These are phyloP conservation scores for Ophiostoma piceae DNA, from an alignment of 2,329 filamentous ascomycete species.

Conservation along the genomic window DNA sequence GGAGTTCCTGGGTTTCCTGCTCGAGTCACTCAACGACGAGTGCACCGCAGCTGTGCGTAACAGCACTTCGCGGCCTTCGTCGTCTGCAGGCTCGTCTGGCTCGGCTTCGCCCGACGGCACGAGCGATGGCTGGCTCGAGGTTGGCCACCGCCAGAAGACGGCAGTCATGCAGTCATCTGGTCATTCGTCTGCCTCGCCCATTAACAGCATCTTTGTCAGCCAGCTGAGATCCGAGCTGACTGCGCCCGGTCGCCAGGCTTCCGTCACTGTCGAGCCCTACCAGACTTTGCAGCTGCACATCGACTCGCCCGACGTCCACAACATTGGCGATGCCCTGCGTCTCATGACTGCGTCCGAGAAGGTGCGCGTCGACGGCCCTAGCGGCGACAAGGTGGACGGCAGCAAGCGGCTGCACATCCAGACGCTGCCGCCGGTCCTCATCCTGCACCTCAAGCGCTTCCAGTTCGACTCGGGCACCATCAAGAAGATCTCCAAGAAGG, in stretches of 20 bases:
- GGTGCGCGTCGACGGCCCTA: constrained; percentile 67
- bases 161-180: constrained; percentile 84
- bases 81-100: constrained; percentile 39
- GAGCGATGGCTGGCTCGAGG: constrained; percentile 77
- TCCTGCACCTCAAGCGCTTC: constrained; percentile 94
- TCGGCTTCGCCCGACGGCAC: constrained; percentile 31
- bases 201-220: constrained; percentile 92
- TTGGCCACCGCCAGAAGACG: constrained; percentile 84
- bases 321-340: constrained; percentile 86
- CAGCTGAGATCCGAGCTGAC: constrained; percentile 83
- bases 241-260: constrained; percentile 80
- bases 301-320: constrained; percentile 76
- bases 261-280: constrained; percentile 87
- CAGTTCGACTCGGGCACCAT: constrained; percentile 79
- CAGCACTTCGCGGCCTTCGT: constrained; percentile 33
- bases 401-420: constrained; percentile 97
- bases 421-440: constrained; percentile 80
- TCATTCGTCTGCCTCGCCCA: constrained; percentile 64
- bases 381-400: constrained; percentile 68
- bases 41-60: constrained; percentile 69
- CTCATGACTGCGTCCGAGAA: constrained; percentile 78
- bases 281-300: constrained; percentile 95
- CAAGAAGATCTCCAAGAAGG: constrained; percentile 99
- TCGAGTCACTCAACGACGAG: constrained; percentile 91
- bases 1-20: constrained; percentile 88